Base-by-base conservation (phyloP, 768 basidiomycete species). In the Pisolithus orientalis region DNA sequence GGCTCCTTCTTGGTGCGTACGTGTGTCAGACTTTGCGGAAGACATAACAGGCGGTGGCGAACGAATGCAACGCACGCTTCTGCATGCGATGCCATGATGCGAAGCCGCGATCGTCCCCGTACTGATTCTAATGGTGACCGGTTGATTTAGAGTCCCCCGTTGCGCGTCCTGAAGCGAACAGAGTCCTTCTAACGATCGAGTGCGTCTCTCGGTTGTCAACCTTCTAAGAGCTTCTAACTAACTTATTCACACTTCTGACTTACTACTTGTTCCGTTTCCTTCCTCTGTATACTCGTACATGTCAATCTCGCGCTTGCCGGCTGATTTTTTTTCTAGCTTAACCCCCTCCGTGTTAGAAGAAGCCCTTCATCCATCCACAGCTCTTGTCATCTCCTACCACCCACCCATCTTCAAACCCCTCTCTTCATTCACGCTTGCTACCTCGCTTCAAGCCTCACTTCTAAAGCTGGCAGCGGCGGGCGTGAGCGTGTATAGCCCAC, bases 401-500 rank as follows among this genome's bases (percentile, higher is more conserved):
- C 87, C 92, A 5, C 79, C 89, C 2, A 86, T 94, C 59, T 94
- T 93, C 76, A 78, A 73, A 43, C 83, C 82, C 8, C 71, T 94
- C 46, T 72, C 84, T 39, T 83, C 90, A 27, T 56, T 98, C 55
- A 94, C 89, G 0, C 78, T 94, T 51, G 65, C 80, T 39, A 85
- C 85, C 56, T 80, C 92, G 0, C 73, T 97, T 8, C 93, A 95
- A 70, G 67, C 79, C 2, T 87, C 86, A 4, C 76, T 98, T 24
- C 78, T 98, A 5, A 78, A 74, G 51, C 90, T 94, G 55, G 84
- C 85, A 0, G 85, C 90, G 1, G 76, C 81, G 11, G 94, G 94
- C 0, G 85, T 97, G 51, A 87, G 86, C 1, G 78, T 97, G 5
- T 95, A 89, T 71, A 79, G 79, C 39, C 92, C 95, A 2, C 95